Conservation (phyloP, 1,139 yeast species). For the Zygosaccharomyces pseudobailii region DNA sequence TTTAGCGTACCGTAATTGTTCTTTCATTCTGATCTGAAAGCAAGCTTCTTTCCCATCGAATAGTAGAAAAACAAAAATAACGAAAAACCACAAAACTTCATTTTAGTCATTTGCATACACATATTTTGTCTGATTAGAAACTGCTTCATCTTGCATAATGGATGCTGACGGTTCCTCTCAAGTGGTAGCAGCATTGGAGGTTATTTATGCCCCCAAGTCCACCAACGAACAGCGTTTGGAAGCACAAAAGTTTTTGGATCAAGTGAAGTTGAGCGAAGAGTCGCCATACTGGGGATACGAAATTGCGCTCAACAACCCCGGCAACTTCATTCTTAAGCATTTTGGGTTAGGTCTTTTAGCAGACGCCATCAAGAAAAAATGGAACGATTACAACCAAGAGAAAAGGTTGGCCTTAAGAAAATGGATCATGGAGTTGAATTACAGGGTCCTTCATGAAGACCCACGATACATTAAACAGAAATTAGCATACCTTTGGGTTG, state of each 20-base stretch:
- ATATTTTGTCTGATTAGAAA: no score
- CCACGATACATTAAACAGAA: constrained; percentile 91
- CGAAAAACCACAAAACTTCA: background rate
- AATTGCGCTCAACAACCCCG: constrained; percentile 61
- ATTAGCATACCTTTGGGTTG: constrained; percentile 85
- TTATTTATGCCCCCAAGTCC: constrained; percentile 71
- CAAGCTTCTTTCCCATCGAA: background rate
- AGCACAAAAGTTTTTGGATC: constrained; percentile 71
- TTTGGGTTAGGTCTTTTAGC: constrained; percentile 82
- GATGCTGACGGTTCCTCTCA: constrained; percentile 62
- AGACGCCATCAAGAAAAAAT: constrained; percentile 57
- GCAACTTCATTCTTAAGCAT: constrained; percentile 74
- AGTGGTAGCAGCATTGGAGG: constrained; percentile 70
- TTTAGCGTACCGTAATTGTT: background rate
- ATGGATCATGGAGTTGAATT: constrained; percentile 80
- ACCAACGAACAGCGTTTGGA: constrained; percentile 58
- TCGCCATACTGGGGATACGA: constrained; percentile 94
- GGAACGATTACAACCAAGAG: constrained; percentile 54
- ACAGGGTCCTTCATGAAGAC: constrained; percentile 54
- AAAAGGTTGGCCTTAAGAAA: constrained; percentile 65
- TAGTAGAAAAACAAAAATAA: background rate
- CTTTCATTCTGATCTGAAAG: background rate
- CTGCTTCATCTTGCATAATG: constrained; percentile 38
- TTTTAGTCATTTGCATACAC: background rate
- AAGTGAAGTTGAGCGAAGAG: constrained; percentile 69